Conservation (phyloP, 177 flowering plant genomes). For the Tripterygium wilfordii region DNA sequence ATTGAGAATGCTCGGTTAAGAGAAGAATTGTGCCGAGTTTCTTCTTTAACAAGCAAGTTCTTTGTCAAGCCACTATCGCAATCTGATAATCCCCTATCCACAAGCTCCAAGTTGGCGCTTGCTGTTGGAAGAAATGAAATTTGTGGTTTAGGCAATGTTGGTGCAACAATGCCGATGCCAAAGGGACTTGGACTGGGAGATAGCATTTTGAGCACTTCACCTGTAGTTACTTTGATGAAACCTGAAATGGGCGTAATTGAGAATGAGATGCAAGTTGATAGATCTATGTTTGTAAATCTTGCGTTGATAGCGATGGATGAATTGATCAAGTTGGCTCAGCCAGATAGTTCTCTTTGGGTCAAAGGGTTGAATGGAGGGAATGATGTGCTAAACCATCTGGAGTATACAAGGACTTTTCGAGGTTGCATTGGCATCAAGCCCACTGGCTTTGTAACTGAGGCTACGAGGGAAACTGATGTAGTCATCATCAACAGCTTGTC, state of each 20-base stretch:
- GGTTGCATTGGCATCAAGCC: constrained; percentile 29
- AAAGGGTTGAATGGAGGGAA: constrained; percentile 20
- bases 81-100: constrained; percentile 6
- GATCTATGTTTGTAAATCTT: constrained; percentile 25
- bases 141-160: constrained; percentile 15
- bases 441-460: constrained; percentile 31
- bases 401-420: constrained; percentile 31
- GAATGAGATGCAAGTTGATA: constrained; percentile 16
- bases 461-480: constrained; percentile 29
- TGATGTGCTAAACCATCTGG: constrained; percentile 31
- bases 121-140: constrained; percentile 35
- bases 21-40: constrained; percentile 38
- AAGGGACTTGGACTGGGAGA: constrained; percentile 31
- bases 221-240: constrained; percentile 8
- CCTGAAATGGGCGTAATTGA: constrained; percentile 5
- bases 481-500: constrained; percentile 32
- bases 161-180: constrained; percentile 19
- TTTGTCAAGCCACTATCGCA: constrained; percentile 30
- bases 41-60: constrained; percentile 30
- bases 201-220: too few species aligned
- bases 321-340: constrained; percentile 28
- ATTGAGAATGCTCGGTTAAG: constrained; percentile 42
- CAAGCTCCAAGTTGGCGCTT: constrained; percentile 30
- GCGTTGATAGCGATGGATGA: constrained; percentile 49
- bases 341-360: constrained; percentile 37